Evolutionary conservation across 108 stramenopile species (phyloP).

Genomic region (Pelagomonas calceolata): DNA sequence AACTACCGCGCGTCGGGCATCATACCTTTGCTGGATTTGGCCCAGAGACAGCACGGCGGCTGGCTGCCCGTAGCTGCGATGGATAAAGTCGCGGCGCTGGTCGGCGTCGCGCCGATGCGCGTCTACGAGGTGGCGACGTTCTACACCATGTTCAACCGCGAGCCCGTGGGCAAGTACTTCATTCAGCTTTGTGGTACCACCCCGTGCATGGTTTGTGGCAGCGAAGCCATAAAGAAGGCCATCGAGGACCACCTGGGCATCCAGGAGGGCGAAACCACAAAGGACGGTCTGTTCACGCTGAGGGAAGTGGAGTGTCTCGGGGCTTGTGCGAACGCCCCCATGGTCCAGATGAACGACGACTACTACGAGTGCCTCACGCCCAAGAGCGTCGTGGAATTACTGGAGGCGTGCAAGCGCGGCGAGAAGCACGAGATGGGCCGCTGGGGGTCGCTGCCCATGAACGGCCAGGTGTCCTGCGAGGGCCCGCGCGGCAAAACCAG

Average conservation of each 20-base stretch:
- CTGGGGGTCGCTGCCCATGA: conserved; percentile 98
- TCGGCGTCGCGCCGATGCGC: conserved; percentile 45
- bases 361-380: conserved; percentile 98
- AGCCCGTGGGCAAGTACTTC: conserved; percentile 99
- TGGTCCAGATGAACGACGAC: conserved; percentile 98
- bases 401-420: conserved; percentile 86
- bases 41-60: conserved; percentile 58
- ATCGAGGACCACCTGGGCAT: conserved; percentile 92
- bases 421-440: conserved; percentile 78
- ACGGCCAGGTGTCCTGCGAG: conserved; percentile 98
- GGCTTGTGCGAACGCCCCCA: conserved; percentile 99
- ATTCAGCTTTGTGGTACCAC: conserved; percentile 99
- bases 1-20: conserved; percentile 91
- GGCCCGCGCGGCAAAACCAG: conserved; percentile 94
- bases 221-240: conserved; percentile 93
- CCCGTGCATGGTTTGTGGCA: conserved; percentile 99
- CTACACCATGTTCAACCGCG: conserved; percentile 99
- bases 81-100: conserved; percentile 95
- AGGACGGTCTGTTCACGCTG: conserved; percentile 92
- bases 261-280: conserved; percentile 85
- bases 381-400: conserved; percentile 75
- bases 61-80: conserved; percentile 97
- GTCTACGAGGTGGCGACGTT: conserved; percentile 93
- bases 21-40: conserved; percentile 29
- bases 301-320: conserved; percentile 99